Evolutionary conservation across 768 basidiomycete genomes (phyloP).

Genomic region (Rhodotorula graminis): DNA sequence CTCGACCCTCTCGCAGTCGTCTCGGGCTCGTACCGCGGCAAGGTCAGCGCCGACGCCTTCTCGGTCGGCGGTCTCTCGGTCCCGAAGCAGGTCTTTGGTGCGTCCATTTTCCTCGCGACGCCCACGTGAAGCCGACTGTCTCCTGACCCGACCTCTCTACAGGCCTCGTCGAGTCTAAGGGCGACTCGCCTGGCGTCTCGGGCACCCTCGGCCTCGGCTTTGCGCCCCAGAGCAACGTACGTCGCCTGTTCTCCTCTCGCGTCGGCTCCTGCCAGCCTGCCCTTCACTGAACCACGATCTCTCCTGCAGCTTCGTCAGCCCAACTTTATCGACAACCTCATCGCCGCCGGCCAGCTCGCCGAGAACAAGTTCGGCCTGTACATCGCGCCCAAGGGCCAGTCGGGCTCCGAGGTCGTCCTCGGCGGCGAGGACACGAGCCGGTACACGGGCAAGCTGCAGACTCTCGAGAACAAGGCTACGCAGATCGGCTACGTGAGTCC

Average conservation of each 20-base stretch:
- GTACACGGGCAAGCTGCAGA: background rate
- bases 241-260: background rate
- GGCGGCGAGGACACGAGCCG: slow-evolving; percentile 4
- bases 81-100: slow-evolving; percentile 4
- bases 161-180: background rate
- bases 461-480: background rate
- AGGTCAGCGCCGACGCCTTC: slow-evolving; percentile 1
- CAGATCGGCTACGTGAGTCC: background rate
- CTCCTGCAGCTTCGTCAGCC: background rate
- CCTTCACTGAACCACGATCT: background rate
- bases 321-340: background rate
- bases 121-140: too few species aligned
- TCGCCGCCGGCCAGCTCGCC: background rate
- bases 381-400: background rate
- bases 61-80: background rate
- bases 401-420: slow-evolving; percentile 1
- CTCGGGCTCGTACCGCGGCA: background rate
- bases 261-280: background rate
- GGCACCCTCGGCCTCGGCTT: background rate
- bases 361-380: slow-evolving; percentile 5
- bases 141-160: background rate
- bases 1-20: background rate
- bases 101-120: background rate
- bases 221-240: background rate
- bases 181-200: background rate